Evolutionary conservation across 2,329 filamentous ascomycete species (phyloP).

Genomic region (Arthrocladium fulminans): DNA sequence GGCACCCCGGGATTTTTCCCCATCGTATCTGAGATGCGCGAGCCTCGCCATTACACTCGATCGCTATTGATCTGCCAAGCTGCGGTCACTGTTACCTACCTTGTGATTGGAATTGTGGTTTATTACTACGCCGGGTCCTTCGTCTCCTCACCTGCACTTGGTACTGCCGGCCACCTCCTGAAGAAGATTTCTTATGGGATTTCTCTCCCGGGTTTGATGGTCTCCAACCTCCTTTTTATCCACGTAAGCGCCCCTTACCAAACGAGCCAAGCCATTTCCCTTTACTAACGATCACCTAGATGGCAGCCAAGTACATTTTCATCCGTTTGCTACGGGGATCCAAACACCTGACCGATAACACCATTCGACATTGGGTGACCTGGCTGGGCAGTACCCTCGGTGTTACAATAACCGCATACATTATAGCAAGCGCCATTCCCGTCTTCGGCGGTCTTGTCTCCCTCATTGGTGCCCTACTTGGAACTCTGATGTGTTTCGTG

Average conservation of each 20-base stretch:
- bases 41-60: constrained; percentile 53
- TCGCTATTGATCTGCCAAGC: constrained; percentile 54
- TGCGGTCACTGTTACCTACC: constrained; percentile 53
- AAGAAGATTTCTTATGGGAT: constrained; percentile 59
- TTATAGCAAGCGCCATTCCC: constrained; percentile 61
- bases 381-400: constrained; percentile 52
- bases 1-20: constrained; percentile 37
- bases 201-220: constrained; percentile 60
- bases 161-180: constrained; percentile 50
- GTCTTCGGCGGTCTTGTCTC: constrained; percentile 59
- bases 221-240: constrained; percentile 62
- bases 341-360: constrained; percentile 45
- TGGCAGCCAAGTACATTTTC: constrained; percentile 58
- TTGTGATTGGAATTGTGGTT: constrained; percentile 57
- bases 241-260: too few relatives aligned
- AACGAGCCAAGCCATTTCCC: too few relatives aligned
- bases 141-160: constrained; percentile 58
- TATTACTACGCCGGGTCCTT: constrained; percentile 56
- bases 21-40: constrained; percentile 56
- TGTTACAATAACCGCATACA: constrained; percentile 47
- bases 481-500: too few relatives aligned
- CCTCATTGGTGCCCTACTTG: constrained; percentile 45
- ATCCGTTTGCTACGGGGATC: constrained; percentile 47
- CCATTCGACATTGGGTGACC: constrained; percentile 43
- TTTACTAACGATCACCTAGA: too few relatives aligned